phyloP scores from a whole-genome alignment of 192 early-diverging fungal genomes.

The Chytriomyces hyalinus region DNA sequence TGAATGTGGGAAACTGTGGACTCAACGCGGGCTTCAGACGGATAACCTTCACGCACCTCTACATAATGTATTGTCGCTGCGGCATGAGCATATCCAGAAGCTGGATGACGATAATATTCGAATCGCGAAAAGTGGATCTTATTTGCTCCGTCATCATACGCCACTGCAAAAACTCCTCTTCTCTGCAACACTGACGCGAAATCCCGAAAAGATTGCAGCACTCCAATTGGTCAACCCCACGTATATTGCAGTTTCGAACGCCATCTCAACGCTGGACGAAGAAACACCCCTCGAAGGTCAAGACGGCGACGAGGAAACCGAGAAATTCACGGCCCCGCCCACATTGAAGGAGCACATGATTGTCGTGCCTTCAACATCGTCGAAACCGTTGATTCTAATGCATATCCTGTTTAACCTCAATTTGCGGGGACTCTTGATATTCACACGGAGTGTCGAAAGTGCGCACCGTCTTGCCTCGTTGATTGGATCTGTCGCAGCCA shows the following conservation, averaged over 20 bases:
- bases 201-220: slow-evolving; percentile 90
- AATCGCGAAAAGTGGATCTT: background rate
- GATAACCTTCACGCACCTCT: slow-evolving; percentile 33
- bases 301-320: slow-evolving; percentile 29
- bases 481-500: slow-evolving; percentile 27
- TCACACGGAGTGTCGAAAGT: slow-evolving; percentile 89
- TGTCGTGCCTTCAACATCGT: slow-evolving; percentile 63
- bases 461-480: slow-evolving; percentile 75
- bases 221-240: slow-evolving; percentile 80
- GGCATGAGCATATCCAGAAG: slow-evolving; percentile 29
- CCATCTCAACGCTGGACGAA: slow-evolving; percentile 19
- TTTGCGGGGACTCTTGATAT: slow-evolving; percentile 71
- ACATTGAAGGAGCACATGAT: slow-evolving; percentile 74
- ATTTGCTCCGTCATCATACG: slow-evolving; percentile 36
- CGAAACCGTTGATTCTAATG: slow-evolving; percentile 86
- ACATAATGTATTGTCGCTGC: slow-evolving; percentile 37
- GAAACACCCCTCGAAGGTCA: slow-evolving; percentile 21
- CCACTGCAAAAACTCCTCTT: slow-evolving; percentile 91
- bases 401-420: slow-evolving; percentile 74
- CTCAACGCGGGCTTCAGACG: background rate
- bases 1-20: slow-evolving; percentile 1
- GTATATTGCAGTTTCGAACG: slow-evolving; percentile 73
- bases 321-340: slow-evolving; percentile 55
- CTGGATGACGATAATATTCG: background rate
- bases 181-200: slow-evolving; percentile 91